phyloP scores from a whole-genome alignment of 176 grass and related monocot genomes.

The Urochloa ruziziensis region DNA sequence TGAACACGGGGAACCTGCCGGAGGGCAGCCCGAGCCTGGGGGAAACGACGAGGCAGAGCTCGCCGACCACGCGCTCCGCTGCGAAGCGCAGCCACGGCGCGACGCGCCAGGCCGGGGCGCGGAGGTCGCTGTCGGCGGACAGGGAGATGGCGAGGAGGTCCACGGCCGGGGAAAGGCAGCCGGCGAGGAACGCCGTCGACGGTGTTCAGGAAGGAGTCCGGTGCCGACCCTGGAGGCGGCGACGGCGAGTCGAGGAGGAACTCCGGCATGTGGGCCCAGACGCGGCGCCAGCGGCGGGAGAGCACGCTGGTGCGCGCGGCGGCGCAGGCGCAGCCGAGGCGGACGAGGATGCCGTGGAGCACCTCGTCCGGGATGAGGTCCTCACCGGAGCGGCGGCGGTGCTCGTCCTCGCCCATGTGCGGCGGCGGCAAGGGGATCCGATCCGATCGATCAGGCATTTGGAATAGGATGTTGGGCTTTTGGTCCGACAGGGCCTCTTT shows the following conservation, averaged over 20 bases:
- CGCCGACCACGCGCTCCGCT: background rate
- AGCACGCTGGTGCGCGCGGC: background rate
- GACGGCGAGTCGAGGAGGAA: background rate
- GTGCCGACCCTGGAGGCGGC: background rate
- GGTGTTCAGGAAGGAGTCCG: background rate
- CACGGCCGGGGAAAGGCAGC: background rate
- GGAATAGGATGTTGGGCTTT: too few species aligned
- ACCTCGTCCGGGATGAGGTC: background rate
- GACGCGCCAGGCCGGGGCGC: background rate
- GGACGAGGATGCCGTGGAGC: background rate
- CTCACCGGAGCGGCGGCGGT: background rate
- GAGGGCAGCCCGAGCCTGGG: too few species aligned
- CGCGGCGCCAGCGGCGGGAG: background rate
- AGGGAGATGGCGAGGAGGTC: background rate
- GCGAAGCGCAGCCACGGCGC: background rate
- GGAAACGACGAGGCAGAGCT: background rate
- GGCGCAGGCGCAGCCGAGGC: background rate
- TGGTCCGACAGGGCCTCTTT: too few species aligned
- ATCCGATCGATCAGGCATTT: too few species aligned
- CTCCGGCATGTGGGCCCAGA: background rate
- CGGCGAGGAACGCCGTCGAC: background rate
- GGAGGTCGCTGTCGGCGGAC: background rate
- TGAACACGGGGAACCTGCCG: too few species aligned
- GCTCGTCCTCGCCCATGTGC: background rate
- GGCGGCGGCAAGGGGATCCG: background rate